phyloP scores from a whole-genome alignment of 306 rosid genomes.

The Cyclanthera cordifolia region DNA sequence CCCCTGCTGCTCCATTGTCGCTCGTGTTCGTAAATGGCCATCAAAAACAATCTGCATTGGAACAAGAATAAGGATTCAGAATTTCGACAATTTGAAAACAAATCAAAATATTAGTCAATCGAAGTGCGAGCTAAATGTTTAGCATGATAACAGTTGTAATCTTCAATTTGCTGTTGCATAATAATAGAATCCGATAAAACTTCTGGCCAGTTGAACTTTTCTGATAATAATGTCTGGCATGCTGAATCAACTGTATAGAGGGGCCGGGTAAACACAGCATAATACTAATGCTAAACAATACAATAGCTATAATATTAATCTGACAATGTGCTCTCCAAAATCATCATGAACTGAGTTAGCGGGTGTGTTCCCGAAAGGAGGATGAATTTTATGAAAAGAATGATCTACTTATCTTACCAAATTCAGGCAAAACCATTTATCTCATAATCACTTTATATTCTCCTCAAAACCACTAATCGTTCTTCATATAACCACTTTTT shows the following conservation, averaged over 20 bases:
- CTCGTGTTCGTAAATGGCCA: not conserved
- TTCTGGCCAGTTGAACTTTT: not conserved
- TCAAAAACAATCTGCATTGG: not conserved
- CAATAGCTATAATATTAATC: not conserved
- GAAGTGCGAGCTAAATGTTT: not conserved
- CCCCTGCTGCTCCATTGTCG: not conserved
- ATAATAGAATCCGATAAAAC: too few relatives aligned
- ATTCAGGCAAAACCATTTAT: too few relatives aligned
- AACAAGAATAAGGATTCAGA: not conserved
- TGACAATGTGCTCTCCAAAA: not conserved
- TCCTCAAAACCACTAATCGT: too few relatives aligned
- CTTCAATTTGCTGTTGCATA: too few relatives aligned
- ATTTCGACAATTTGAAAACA: not conserved
- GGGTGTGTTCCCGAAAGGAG: too few relatives aligned
- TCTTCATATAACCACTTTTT: too few relatives aligned
- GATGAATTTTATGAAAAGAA: too few relatives aligned
- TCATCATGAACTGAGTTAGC: too few relatives aligned
- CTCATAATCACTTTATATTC: too few relatives aligned
- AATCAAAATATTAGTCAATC: too few relatives aligned
- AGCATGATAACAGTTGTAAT: too few relatives aligned
- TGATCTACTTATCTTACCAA: too few relatives aligned
- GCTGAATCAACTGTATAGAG: not conserved
- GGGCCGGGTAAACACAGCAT: not conserved
- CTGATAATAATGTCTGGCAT: not conserved
- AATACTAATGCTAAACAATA: not conserved